phyloP scores from a whole-genome alignment of 176 grass and related monocot species.

The Miscanthus lutarioriparius region DNA sequence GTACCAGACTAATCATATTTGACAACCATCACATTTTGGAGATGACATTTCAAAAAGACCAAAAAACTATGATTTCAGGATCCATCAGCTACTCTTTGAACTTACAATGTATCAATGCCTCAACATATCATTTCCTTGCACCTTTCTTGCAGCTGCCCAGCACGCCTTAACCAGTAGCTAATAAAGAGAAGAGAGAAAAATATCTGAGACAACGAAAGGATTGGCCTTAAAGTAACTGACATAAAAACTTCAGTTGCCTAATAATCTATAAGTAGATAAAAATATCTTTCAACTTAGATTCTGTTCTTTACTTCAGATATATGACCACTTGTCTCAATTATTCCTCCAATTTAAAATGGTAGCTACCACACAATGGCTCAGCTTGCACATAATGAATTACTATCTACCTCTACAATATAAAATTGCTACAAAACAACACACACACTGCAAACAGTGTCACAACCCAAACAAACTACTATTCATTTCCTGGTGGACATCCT shows the following conservation, averaged over 20 bases:
- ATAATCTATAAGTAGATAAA: background rate
- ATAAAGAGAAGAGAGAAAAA: background rate
- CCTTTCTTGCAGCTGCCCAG: constrained; percentile 27
- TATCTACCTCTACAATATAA: background rate
- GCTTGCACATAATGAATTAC: constrained; percentile 11
- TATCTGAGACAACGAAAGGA: constrained; percentile 30
- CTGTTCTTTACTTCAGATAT: background rate
- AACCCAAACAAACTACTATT: background rate
- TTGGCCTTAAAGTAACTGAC: constrained; percentile 13
- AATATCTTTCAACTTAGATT: background rate
- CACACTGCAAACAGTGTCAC: background rate
- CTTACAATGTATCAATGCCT: constrained; percentile 40
- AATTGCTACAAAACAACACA: background rate
- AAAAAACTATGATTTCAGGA: constrained; percentile 20
- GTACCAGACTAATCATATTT: constrained; percentile 26
- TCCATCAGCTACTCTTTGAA: constrained; percentile 30
- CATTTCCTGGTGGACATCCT: background rate
- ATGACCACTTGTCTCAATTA: background rate
- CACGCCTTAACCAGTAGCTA: constrained; percentile 40
- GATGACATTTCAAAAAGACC: constrained; percentile 27
- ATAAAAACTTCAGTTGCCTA: background rate
- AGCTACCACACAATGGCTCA: background rate
- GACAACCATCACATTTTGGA: constrained; percentile 27
- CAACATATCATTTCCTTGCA: constrained; percentile 27
- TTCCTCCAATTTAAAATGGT: background rate